Base-by-base conservation (phyloP, 164 flowering plant genomes). In the Stephania japonica region DNA sequence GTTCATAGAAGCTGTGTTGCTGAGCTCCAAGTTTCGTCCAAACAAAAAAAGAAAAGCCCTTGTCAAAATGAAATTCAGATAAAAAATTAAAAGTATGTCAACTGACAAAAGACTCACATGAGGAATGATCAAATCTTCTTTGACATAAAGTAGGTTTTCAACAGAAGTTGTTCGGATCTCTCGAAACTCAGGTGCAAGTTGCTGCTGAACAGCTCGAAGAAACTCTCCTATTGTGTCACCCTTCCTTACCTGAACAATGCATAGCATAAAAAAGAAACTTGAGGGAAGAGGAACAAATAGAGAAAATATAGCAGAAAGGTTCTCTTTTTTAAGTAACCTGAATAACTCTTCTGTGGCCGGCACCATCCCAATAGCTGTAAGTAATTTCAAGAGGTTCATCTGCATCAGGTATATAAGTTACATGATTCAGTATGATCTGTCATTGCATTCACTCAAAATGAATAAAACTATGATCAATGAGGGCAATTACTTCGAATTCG, bases 1-100 rank as follows among this genome's bases (percentile, higher is more conserved):
- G 85, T 79, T 95, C 99, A 80, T 95, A 93, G 79, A 95, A 95
- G 80, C 97, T 95, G 85, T 95, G 99, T 83, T 95, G 99, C 99
- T 95, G 93, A 70, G 78, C 67, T 65, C 32, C 73, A 49, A 71
- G 14, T 75, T 26, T 44, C 21, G 71, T 67, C 41, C 64, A 68
- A 64, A 73, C 19, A 41, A 70, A 13, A 23, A 75, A 64, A 14
- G 18, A 50, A 70, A 21, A 4, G 13, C 69, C 1, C 53, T 26
- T 62, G 50, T 69, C 11, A 41, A 47, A 13, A 21, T 32, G 8
- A 64, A 13, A 21, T 42, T 8, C 61, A 69, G 38, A 69, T 38
- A n/a, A 74, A 23, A 3, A 14, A 3, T 26, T 2, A 23, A 1
- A 27, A 62, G 32, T 59, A 70, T 23, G 19, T 61, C 16, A 5